Conservation (phyloP, 2,329 filamentous ascomycete species). For the Calonectria fujianensis region DNA sequence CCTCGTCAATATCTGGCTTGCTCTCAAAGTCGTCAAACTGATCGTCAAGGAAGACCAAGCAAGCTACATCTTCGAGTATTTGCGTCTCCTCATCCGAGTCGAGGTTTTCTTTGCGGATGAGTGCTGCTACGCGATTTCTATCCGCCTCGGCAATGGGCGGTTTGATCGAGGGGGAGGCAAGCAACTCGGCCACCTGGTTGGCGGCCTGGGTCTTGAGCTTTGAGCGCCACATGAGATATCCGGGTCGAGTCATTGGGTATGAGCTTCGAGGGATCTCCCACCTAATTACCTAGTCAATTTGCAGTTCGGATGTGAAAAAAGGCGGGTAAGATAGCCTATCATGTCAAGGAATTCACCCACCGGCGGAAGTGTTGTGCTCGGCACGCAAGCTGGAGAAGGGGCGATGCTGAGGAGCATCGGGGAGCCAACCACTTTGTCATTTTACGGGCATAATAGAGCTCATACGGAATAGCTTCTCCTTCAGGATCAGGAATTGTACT, state of each 20-base stretch:
- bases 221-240: slow-evolving; percentile 88
- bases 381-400: slow-evolving; percentile 83
- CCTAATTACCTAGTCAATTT: slow-evolving; percentile 55
- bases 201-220: slow-evolving; percentile 81
- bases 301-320: neutral
- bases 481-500: slow-evolving; percentile 63
- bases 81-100: slow-evolving; percentile 78
- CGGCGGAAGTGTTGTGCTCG: slow-evolving; percentile 90
- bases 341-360: slow-evolving; percentile 52
- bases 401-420: slow-evolving; percentile 77
- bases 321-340: neutral
- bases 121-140: slow-evolving; percentile 77
- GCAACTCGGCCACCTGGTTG: slow-evolving; percentile 72
- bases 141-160: slow-evolving; percentile 68
- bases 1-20: slow-evolving; percentile 80
- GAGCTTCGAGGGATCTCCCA: slow-evolving; percentile 87
- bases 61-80: slow-evolving; percentile 89
- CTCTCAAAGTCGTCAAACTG: slow-evolving; percentile 88
- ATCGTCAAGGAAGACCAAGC: slow-evolving; percentile 90
- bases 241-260: slow-evolving; percentile 84
- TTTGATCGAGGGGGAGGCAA: slow-evolving; percentile 60
- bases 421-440: slow-evolving; percentile 84
- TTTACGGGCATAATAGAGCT: slow-evolving; percentile 87
- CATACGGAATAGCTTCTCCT: slow-evolving; percentile 77
- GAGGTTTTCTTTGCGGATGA: slow-evolving; percentile 87